Base-by-base conservation (phyloP, 495 filamentous ascomycete genomes). In the Lophium mytilinum region DNA sequence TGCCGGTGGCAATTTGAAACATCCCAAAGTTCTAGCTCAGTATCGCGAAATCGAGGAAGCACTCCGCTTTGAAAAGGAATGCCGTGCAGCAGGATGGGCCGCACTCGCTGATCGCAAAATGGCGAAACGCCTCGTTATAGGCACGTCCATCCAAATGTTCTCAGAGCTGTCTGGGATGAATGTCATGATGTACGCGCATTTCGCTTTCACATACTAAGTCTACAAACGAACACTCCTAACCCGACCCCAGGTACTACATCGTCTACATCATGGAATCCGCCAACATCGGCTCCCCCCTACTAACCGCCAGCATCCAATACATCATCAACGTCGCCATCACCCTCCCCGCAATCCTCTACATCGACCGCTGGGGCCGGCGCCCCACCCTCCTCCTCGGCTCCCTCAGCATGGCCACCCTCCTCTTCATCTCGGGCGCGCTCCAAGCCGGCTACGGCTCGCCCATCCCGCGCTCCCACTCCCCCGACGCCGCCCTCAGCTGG, bases 61-160 rank as follows among this genome's bases (percentile, higher is more conserved):
- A n/a, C 67, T 83, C 42, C 69, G 76, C 0, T 80, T 85, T 55
- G 83, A 85, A 65, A 69, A 77, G 11, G 76, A 80, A 55, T 73
- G 79, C 56, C 72, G 76, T 1, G 68, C 71, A 51, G 75, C 75
- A 36, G 78, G 76, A 17, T 84, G 80, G 70, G 68, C 71, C 17
- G 78, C 80, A 11, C 74, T 88, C 1, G 66, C 78, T 11, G 76
- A 79, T 55, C 81, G 78, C 7, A 71, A 79, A 12, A 87, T 87
- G 57, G 62, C 82, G 12, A 82, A 81, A 71, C 79, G 86, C n/a
- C 79, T 86, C 14, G 51, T 80, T 36, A 75, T 87, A n/a, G 86
- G 83, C 9, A 81, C 88, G 73, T 81, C 76, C 46, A 78, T 85
- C 14, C 86, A 90, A 65, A 80, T 86, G 74, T 88, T 85, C 86